These are phyloP conservation scores for Phyllostachys edulis DNA, from an alignment of 176 grass and related monocot genomes.

Conservation along the genomic window DNA sequence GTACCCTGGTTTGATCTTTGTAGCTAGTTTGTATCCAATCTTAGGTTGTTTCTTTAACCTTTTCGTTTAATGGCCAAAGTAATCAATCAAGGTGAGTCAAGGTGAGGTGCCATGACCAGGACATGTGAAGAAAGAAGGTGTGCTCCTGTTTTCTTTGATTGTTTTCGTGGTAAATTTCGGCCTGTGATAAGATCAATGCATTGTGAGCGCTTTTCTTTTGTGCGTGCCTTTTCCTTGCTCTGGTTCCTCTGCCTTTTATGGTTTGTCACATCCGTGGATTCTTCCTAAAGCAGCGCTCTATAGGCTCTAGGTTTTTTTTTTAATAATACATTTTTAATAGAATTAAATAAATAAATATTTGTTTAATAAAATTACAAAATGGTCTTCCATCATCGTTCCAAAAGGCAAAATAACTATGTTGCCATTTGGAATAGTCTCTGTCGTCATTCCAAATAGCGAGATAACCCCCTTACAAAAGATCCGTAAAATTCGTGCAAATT, in stretches of 20 bases:
- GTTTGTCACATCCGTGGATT: conserved; percentile 39
- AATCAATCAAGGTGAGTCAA: neutral
- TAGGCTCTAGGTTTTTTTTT: no score
- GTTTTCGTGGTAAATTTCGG: neutral
- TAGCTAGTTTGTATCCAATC: neutral
- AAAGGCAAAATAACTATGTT: no score
- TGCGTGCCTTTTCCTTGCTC: neutral
- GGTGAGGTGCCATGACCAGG: neutral
- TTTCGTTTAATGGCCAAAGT: neutral
- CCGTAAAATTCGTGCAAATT: no score
- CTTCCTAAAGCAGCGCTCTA: neutral
- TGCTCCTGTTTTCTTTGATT: neutral
- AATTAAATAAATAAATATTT: no score
- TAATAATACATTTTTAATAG: no score
- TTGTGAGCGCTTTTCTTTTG: neutral
- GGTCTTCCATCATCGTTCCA: no score
- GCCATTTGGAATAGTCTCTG: no score
- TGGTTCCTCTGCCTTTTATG: conserved; percentile 9
- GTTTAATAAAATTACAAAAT: no score
- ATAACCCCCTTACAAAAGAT: no score
- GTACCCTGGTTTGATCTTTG: neutral
- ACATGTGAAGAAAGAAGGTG: neutral
- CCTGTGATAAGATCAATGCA: neutral
- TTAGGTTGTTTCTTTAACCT: neutral
- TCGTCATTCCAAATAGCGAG: no score